A percentile compares a stretch with the other conserved stretches of the same genome.
Evolutionary conservation across 495 filamentous ascomycete species (phyloP).

Genomic region (Talaromyces ruber): DNA sequence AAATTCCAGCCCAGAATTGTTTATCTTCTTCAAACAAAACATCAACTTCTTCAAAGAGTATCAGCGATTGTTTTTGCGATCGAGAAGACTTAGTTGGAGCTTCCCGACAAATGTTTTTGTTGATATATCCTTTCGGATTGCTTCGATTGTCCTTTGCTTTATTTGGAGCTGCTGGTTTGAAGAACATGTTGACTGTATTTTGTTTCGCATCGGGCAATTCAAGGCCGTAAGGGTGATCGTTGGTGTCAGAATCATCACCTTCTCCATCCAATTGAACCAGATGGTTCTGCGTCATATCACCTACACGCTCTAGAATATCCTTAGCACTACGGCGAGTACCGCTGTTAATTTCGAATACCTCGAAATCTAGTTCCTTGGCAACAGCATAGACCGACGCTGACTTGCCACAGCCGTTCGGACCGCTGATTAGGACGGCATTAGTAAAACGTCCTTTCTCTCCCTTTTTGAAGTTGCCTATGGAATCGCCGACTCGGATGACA

Average conservation of each 20-base stretch:
- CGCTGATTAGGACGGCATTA: constrained; percentile 76
- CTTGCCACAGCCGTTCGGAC: constrained; percentile 86
- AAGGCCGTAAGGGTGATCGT: constrained; percentile 12
- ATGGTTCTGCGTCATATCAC: constrained; percentile 95
- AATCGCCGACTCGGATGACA: constrained; percentile 51
- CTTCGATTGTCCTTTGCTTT: constrained; percentile 11
- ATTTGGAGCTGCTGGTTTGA: constrained; percentile 37
- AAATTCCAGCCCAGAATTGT: constrained; percentile 82
- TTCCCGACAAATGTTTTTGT: not conserved
- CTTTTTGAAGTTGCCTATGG: constrained; percentile 22
- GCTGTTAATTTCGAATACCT: constrained; percentile 91
- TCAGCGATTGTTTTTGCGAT: constrained; percentile 84
- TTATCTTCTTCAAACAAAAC: constrained; percentile 90
- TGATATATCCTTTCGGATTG: constrained; percentile 2
- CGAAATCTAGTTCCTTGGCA: constrained; percentile 91
- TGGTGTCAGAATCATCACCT: constrained; percentile 15
- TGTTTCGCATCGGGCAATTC: constrained; percentile 53
- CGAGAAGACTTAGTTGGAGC: constrained; percentile 21
- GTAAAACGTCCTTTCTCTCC: constrained; percentile 33
- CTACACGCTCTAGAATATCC: constrained; percentile 85
- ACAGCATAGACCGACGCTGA: constrained; percentile 88
- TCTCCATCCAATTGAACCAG: constrained; percentile 50
- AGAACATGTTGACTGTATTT: constrained; percentile 73
- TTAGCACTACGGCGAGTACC: constrained; percentile 75
- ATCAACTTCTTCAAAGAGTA: constrained; percentile 92